These are phyloP conservation scores for Ceratobasidium sp. DNA, from an alignment of 1,284 basidiomycete genomes.

Conservation along the genomic window DNA sequence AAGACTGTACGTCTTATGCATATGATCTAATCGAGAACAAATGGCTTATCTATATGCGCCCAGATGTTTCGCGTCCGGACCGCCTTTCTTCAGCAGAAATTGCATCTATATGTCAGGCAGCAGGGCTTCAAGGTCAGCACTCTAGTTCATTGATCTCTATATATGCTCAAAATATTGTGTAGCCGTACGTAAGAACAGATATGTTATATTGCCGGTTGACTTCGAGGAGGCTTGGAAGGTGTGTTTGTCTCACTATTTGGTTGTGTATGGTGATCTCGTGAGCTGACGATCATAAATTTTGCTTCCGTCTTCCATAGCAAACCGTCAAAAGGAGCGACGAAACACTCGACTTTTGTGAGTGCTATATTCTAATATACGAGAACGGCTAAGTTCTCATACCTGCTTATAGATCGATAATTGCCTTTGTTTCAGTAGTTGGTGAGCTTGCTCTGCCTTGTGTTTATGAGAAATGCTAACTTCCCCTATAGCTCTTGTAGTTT, in stretches of 20 bases:
- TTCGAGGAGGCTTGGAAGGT: constrained; percentile 99
- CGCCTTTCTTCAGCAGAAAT: constrained; percentile 97
- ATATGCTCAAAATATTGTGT: constrained; percentile 25
- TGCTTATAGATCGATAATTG: constrained; percentile 53
- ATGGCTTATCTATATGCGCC: constrained; percentile 19
- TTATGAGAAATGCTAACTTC: constrained; percentile 38
- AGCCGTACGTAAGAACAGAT: constrained; percentile 98
- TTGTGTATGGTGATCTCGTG: constrained; percentile 54
- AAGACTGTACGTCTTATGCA: constrained; percentile 82
- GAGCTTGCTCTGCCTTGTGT: background rate
- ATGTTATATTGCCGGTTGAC: constrained; percentile 96
- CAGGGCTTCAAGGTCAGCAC: constrained; percentile 90
- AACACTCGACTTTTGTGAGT: constrained; percentile 95
- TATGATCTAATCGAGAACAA: background rate
- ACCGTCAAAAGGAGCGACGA: constrained; percentile 94
- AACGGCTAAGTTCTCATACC: constrained; percentile 41
- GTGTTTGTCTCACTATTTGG: constrained; percentile 57
- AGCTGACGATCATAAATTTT: constrained; percentile 50
- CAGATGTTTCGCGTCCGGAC: constrained; percentile 97
- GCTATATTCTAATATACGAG: constrained; percentile 47
- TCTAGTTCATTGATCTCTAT: background rate
- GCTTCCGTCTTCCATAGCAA: constrained; percentile 69
- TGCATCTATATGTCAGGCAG: constrained; percentile 95
- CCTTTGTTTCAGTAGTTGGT: constrained; percentile 52
- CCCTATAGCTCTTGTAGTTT: constrained; percentile 25